A percentile compares a stretch with the other conserved stretches of the same genome.
phyloP scores from a whole-genome alignment of 441 rosid species.

The Hura crepitans region DNA sequence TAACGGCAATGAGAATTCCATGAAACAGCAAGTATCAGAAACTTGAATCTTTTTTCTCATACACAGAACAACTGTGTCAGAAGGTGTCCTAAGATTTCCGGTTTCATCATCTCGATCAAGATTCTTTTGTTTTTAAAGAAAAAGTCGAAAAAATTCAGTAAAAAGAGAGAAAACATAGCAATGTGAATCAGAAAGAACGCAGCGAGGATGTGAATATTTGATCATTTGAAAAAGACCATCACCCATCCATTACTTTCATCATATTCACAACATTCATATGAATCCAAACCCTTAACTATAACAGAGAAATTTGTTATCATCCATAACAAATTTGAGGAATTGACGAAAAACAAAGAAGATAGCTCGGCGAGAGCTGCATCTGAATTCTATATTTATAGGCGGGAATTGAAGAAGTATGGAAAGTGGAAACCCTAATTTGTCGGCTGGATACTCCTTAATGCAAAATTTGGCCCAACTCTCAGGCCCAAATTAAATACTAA shows the following conservation, averaged over 20 bases:
- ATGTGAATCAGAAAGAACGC: slow-evolving; percentile 9
- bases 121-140: too few species aligned
- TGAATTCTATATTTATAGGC: too few species aligned
- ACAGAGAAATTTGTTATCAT: background rate
- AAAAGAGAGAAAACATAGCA: background rate
- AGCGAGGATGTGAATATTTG: slow-evolving; percentile 1
- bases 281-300: background rate
- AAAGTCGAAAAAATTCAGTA: too few species aligned
- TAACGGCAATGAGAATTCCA: too few species aligned
- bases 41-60: background rate
- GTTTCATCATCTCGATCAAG: background rate
- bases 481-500: too few species aligned
- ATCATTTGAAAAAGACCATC: slow-evolving; percentile 4
- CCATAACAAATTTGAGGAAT: too few species aligned
- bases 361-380: too few species aligned
- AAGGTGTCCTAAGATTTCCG: background rate
- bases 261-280: background rate
- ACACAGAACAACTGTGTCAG: background rate
- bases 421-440: too few species aligned
- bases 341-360: too few species aligned
- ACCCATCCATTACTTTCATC: slow-evolving; percentile 4
- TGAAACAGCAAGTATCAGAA: background rate
- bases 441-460: too few species aligned
- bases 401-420: too few species aligned
- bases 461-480: too few species aligned